Base-by-base conservation (phyloP, 2,329 filamentous ascomycete genomes). In the Aspergillus ochraceoroseus region DNA sequence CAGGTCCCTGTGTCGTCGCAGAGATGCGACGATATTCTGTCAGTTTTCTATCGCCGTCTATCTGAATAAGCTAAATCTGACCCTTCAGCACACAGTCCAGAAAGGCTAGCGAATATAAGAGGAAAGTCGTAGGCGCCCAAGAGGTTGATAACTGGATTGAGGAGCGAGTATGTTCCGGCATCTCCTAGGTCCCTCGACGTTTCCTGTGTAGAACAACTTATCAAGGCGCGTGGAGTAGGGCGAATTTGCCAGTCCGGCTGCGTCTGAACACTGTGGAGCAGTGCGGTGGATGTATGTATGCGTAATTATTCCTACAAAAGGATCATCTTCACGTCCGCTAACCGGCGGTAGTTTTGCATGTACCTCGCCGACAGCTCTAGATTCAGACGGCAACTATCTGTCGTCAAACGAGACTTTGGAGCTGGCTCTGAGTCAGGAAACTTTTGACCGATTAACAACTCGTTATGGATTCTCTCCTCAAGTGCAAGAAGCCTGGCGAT, bases 261-360 rank as follows among this genome's bases (percentile, higher is more conserved):
- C 15, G 7, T n/a, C 30, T 9, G 15, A 15, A 2, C n/a, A 9
- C 11, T 19, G 30, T 19, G 32, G 32, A 11, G 15, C 29, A 18
- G 30, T 40, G 5, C n/a, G 30, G 11, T 33, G 30, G 29, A 33
- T 32, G 30, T 26, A 36, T 28, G 23, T 14, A 19, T 17, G n/a
- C n/a, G n/a, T n/a, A n/a, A n/a, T n/a, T n/a, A n/a, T n/a, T n/a
- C n/a, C n/a, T n/a, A n/a, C n/a, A n/a, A n/a, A n/a, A n/a, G n/a
- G 13, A 15, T 20, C 26, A 12, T 23, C 11, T n/a, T 6, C 27
- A 13, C 4, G 12, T 14, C 13, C 5, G 2, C 26, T 8, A n/a
- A n/a, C n/a, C n/a, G n/a, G n/a, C n/a, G n/a, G n/a, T 8, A 35
- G 38, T 8, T 35, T 41, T 11, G 38, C 38, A 8, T 29, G 38